Percentiles rank a stretch among this genome's conserved stretches.
Evolutionary conservation across 257 asterid species (phyloP).

Genomic region (Nicotiana obtusifolia): DNA sequence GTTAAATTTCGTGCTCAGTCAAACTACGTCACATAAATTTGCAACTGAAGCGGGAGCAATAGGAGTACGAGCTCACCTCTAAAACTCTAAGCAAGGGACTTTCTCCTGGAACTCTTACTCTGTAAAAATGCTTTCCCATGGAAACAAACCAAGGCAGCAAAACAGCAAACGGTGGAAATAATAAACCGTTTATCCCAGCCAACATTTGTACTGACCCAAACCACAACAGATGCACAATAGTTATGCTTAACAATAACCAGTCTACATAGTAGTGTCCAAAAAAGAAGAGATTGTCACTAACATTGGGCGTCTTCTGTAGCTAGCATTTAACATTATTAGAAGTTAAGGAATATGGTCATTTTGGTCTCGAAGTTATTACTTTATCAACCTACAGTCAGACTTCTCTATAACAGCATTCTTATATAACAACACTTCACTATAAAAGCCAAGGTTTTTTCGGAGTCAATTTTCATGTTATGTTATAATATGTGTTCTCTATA

Average conservation of each 20-base stretch:
- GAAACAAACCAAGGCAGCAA: conserved; percentile 34
- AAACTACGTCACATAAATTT: not conserved
- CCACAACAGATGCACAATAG: conserved; percentile 54
- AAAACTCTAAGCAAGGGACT: conserved; percentile 53
- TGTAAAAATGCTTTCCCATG: conserved; percentile 52
- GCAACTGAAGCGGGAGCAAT: not conserved
- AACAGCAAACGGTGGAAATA: conserved; percentile 29
- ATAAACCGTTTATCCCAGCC: conserved; percentile 83
- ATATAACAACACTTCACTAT: too few species aligned
- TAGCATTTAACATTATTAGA: too few species aligned
- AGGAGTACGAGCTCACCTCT: conserved; percentile 27
- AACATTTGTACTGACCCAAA: conserved; percentile 54
- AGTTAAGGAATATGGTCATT: too few species aligned
- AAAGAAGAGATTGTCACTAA: too few species aligned
- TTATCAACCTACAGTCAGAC: too few species aligned
- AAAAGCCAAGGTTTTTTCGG: too few species aligned
- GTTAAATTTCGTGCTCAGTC: not conserved
- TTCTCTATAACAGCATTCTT: too few species aligned
- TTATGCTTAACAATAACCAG: conserved; percentile 57
- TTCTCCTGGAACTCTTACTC: conserved; percentile 48
- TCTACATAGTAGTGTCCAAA: not conserved
- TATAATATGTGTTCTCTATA: too few species aligned
- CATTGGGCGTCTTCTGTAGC: too few species aligned
- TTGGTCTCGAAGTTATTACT: too few species aligned
- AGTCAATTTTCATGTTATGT: too few species aligned